Evolutionary conservation across 805 yeast genomes (phyloP), one percentile per base, ranked within the genome.

Genomic region (Yarrowia alimentaria): DNA sequence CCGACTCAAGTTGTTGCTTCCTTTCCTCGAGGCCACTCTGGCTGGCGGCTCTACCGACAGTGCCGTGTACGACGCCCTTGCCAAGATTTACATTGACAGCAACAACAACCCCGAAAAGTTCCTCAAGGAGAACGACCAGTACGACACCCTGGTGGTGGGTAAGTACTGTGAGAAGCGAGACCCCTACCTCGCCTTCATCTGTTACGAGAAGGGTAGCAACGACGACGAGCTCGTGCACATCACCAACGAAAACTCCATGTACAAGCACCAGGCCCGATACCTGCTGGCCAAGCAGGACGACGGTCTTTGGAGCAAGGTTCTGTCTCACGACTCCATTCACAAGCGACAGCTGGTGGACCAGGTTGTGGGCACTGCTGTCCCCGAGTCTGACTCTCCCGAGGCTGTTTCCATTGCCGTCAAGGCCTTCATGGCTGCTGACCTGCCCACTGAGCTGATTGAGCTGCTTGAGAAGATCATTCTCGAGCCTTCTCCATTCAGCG

Each of bases 151-250:
- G 59, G 85, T 85, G 61, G 97, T 93, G 58, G 99, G 99, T 75
- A 88, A 81, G 66, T 93, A 93, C 75, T 93, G 99, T 77, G 99
- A 93, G 71, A 91, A 87, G 79, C 85, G 99, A 70, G 99, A 93
- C 64, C 99, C 99, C 56, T 93, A 88, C 71, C 75, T 93, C 66
- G 99, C 99, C 21, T 93, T 88, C 69, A 93, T 93, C 70, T 95
- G 96, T 48, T 93, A 93, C 69, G 95, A 94, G 55, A 91, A 90
- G 71, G 99, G 99, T 64, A 74, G 77, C 50, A 90, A 91, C 61
- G 96, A 93, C 66, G 83, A 75, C 53, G 99, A 93, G 67, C 78
- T 93, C 63, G 79, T 93, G 62, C 76, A 79, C 64, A 89, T 93
- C 68, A 93, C 99, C 58, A 93, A 93, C 68, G 98, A 93, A 64